Evolutionary conservation across 805 yeast genomes (phyloP).

Genomic region (Myxozyma lipomycoides): DNA sequence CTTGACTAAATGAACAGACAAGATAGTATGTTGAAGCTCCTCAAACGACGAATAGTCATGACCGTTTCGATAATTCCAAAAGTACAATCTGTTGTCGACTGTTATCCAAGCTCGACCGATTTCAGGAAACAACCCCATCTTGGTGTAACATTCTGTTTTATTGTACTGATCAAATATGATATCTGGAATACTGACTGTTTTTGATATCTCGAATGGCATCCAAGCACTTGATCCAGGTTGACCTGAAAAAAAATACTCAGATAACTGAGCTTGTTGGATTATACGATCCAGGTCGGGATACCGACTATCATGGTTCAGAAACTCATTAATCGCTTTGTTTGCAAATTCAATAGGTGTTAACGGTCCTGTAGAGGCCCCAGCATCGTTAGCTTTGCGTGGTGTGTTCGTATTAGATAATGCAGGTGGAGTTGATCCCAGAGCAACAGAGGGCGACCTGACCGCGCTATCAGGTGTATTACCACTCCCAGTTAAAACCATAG

Average conservation of each 20-base stretch:
- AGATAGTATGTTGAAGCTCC: slow-evolving; percentile 71
- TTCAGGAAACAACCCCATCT: slow-evolving; percentile 80
- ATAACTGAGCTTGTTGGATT: slow-evolving; percentile 33
- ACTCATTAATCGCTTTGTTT: slow-evolving; percentile 30
- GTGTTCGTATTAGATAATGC: slow-evolving; percentile 1
- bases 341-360: slow-evolving; percentile 19
- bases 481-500: background rate
- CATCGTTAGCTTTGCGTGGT: background rate
- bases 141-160: slow-evolving; percentile 58
- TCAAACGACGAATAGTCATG: slow-evolving; percentile 76
- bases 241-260: slow-evolving; percentile 32
- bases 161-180: slow-evolving; percentile 69
- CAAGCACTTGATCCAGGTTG: slow-evolving; percentile 29
- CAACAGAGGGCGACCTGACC: background rate
- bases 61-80: slow-evolving; percentile 73
- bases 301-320: slow-evolving; percentile 32
- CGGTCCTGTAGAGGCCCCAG: background rate
- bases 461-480: too few relatives aligned
- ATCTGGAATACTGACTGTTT: slow-evolving; percentile 72
- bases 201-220: slow-evolving; percentile 70
- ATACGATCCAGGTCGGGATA: slow-evolving; percentile 39
- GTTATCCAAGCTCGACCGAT: slow-evolving; percentile 82
- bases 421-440: slow-evolving; percentile 3
- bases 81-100: slow-evolving; percentile 70
- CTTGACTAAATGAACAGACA: slow-evolving; percentile 68